phyloP scores from a whole-genome alignment of 305 asterid genomes.

The Solanum hybrid region DNA sequence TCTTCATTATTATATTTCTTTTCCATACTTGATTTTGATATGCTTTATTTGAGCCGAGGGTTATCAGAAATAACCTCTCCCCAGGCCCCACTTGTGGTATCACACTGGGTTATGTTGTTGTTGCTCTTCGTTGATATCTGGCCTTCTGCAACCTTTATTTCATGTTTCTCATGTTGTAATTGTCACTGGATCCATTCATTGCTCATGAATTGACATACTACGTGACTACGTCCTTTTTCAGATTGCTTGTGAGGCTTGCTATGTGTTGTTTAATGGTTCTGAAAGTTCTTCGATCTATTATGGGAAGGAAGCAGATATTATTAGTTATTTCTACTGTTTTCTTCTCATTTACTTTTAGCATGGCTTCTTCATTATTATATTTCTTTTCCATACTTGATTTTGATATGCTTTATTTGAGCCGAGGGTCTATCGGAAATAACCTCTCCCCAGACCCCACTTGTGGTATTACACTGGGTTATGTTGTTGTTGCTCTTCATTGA shows the following conservation, averaged over 20 bases:
- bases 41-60: not conserved
- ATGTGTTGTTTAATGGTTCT: conserved; percentile 54
- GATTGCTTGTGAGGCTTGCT: conserved; percentile 29
- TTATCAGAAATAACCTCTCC: not conserved
- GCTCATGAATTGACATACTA: not conserved
- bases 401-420: not conserved
- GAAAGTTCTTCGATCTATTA: conserved; percentile 43
- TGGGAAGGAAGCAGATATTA: conserved; percentile 36
- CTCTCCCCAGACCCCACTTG: not conserved
- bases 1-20: not conserved
- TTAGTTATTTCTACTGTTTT: not conserved
- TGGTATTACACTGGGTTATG: not conserved
- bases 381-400: not conserved
- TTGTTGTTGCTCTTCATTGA: not conserved
- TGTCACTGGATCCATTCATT: not conserved
- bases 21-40: not conserved
- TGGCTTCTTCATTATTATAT: not conserved
- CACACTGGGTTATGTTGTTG: not conserved
- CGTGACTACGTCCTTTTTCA: not conserved
- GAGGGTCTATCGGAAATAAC: not conserved
- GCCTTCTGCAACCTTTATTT: not conserved
- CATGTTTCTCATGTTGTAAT: not conserved
- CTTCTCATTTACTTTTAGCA: not conserved
- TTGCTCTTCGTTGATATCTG: not conserved
- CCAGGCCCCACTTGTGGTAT: not conserved